These are phyloP conservation scores for Neurospora sp. DNA, from an alignment of 495 filamentous ascomycete genomes.

Conservation along the genomic window DNA sequence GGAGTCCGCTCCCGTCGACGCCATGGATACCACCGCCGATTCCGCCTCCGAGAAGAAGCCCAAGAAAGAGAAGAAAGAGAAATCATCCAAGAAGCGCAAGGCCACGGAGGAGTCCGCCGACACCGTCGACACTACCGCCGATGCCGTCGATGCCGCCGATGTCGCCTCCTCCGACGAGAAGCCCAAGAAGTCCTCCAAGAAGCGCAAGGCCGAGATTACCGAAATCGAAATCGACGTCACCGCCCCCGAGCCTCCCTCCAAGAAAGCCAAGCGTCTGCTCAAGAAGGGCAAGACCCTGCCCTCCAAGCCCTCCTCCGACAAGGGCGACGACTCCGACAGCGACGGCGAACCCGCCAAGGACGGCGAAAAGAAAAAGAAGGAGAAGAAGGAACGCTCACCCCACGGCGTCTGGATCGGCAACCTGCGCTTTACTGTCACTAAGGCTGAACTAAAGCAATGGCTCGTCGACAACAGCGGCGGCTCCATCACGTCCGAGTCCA, in stretches of 20 bases:
- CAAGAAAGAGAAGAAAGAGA: neutral
- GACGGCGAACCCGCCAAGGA: constrained; percentile 17
- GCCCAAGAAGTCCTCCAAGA: constrained; percentile 54
- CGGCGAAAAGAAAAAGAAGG: constrained; percentile 23
- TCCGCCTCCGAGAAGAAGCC: neutral
- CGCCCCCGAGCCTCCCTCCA: constrained; percentile 85
- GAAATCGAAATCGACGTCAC: constrained; percentile 85
- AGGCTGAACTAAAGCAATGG: constrained; percentile 62
- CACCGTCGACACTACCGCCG: neutral
- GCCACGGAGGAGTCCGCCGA: constrained; percentile 7
- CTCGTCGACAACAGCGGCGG: constrained; percentile 55
- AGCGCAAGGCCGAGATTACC: constrained; percentile 61
- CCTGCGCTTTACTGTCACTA: constrained; percentile 67
- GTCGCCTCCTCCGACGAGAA: constrained; percentile 35
- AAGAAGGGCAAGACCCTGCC: constrained; percentile 59
- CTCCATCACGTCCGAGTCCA: constrained; percentile 52
- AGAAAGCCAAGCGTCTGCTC: constrained; percentile 71
- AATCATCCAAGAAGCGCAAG: neutral
- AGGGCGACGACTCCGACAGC: constrained; percentile 21
- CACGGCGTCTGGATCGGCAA: constrained; percentile 96
- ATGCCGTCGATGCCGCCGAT: constrained; percentile 1
- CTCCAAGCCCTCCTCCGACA: constrained; percentile 27
- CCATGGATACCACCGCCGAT: neutral
- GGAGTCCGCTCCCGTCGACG: neutral
- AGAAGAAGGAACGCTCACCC: constrained; percentile 55